phyloP scores from a whole-genome alignment of 805 yeast genomes.

The Wickerhamiella lipophila region DNA sequence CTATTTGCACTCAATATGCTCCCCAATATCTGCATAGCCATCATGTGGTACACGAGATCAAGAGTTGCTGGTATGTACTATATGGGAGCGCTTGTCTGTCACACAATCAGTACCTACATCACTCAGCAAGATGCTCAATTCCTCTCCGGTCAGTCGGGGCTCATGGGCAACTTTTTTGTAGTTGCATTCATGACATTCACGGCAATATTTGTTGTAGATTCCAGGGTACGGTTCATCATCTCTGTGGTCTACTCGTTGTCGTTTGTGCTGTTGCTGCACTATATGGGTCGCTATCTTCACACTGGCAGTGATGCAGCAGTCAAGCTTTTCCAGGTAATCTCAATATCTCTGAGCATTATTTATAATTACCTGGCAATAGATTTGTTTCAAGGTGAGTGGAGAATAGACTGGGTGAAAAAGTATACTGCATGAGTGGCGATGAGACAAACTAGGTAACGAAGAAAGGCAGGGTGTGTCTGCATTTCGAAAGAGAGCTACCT shows the following conservation, averaged over 20 bases:
- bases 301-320: constrained; percentile 14
- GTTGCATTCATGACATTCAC: constrained; percentile 17
- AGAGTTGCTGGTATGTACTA: constrained; percentile 35
- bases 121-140: constrained; percentile 36
- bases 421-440: background rate
- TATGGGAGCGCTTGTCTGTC: constrained; percentile 53
- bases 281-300: constrained; percentile 12
- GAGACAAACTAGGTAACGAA: no score
- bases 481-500: no score
- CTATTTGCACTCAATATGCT: constrained; percentile 71
- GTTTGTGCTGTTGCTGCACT: constrained; percentile 13
- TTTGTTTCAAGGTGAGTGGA: constrained; percentile 11
- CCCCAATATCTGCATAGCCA: constrained; percentile 54
- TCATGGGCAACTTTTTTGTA: constrained; percentile 12
- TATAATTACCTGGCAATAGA: constrained; percentile 10
- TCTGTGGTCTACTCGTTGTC: constrained; percentile 7
- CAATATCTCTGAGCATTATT: constrained; percentile 5
- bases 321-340: constrained; percentile 8
- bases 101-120: constrained; percentile 81
- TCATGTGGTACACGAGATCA: constrained; percentile 22
- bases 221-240: background rate
- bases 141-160: constrained; percentile 17
- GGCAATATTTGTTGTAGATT: background rate
- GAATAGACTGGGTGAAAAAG: constrained; percentile 1
- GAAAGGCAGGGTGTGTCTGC: no score